Percentiles rank a stretch among this genome's conserved stretches.
These are phyloP conservation scores for Biscutella auriculata DNA, from an alignment of 441 rosid genomes.

Conservation along the genomic window DNA sequence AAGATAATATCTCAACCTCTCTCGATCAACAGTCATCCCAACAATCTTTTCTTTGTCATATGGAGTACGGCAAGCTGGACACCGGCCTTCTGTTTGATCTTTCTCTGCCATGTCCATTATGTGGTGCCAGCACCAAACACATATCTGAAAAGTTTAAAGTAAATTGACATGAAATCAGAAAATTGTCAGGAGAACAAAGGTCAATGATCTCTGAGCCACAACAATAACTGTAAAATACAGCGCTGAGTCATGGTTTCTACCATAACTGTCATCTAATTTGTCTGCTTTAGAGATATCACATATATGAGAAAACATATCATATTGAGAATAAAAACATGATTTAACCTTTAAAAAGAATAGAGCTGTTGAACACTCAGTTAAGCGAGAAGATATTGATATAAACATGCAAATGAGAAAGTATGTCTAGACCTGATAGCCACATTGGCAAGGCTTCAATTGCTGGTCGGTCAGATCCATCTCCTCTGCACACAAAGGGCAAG, in stretches of 20 bases:
- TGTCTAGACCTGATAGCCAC: constrained; percentile 68
- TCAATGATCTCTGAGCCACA: neutral
- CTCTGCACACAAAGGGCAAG: constrained; percentile 81
- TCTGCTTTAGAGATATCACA: neutral
- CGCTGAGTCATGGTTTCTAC: neutral
- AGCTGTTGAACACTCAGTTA: no score
- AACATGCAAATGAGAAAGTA: neutral
- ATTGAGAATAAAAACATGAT: no score
- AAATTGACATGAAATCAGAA: neutral
- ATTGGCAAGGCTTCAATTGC: constrained; percentile 86
- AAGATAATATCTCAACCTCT: constrained; percentile 26
- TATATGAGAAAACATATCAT: no score
- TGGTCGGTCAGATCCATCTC: constrained; percentile 93
- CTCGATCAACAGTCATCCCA: constrained; percentile 35
- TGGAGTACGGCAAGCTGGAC: constrained; percentile 52
- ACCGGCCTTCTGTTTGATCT: constrained; percentile 43
- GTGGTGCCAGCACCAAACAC: constrained; percentile 72
- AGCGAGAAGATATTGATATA: neutral
- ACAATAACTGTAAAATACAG: neutral
- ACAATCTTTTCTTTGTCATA: constrained; percentile 62
- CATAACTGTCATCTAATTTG: neutral
- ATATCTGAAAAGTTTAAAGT: constrained; percentile 27
- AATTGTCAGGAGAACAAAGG: neutral
- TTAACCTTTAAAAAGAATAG: no score
- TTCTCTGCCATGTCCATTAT: constrained; percentile 58